Base-by-base conservation (phyloP, 371 early-diverging fungal species). In the Mortierella polycephala region DNA sequence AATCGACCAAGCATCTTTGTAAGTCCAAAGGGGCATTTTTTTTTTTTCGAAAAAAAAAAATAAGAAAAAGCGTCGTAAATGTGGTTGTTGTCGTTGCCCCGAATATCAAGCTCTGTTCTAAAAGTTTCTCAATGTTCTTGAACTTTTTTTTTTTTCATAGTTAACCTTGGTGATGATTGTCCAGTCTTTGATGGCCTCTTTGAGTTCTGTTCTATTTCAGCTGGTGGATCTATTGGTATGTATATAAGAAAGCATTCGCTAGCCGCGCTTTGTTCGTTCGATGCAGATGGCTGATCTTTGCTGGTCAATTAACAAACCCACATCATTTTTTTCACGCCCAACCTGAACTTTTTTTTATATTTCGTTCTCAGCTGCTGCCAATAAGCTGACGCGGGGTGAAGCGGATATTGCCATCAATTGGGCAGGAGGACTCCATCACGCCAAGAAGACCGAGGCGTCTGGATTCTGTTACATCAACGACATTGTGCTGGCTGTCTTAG, bases 401-500 rank as follows among this genome's bases (percentile, higher is more conserved):
- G 87, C 94, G 0, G 99, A 99, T 68, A 93, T 99, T 68, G 94
- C 95, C 37, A 95, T 99, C 70, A 99, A 99, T 81, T 99, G 99
- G 99, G 90, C 96, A 5, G 99, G 99, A 47, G 99, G 99, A 9
- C 87, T 99, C 57, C 99, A 99, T 84, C 99, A 99, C 83, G 99
- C 99, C 8, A 98, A 98, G 81, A 96, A 96, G 82, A 84, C 85
- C 18, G 98, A 96, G 79, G 99, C 99, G 0, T 93, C 95, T 37
- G 99, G 99, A 2, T 99, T 99, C 83, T 99, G 99, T 83, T 99
- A 99, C 84, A 95, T 99, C 37, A 99, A 99, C 85, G 99, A 99
- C 74, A 99, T 99, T 81, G 98, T 98, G 5, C 81, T 99, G 44
- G 97, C 93, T 1, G 96, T 99, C 55, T 84, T 99, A 70, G 99